Evolutionary conservation across 345 rosid genomes (phyloP), one percentile per base, ranked within the genome.

Genomic region (Acer saccharum): DNA sequence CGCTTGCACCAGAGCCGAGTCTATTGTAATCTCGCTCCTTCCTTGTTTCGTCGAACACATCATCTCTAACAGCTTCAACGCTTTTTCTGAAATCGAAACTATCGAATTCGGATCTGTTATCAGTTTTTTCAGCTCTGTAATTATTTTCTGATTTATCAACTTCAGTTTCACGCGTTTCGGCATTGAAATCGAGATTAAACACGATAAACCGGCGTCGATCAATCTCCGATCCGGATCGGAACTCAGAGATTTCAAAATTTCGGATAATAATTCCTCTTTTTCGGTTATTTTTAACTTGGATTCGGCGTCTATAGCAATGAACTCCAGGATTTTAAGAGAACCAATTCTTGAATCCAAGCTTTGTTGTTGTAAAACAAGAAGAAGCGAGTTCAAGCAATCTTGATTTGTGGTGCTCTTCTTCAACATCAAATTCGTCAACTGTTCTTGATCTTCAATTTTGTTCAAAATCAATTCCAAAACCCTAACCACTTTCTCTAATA

Each of bases 11-110:
- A 97, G 88, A 62, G 46, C 71, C 0, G 83, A 44, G 69, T 86
- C 90, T 0, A 78, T 68, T 48, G 87, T 81, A 1, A 94, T 81
- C 85, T 87, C 92, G 35, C 41, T 75, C 76, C 93, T 83, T 12
- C 95, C 99, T 86, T 92, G 97, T 60, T 82, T 85, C 79, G 86
- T 85, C 1, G 92, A 87, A 21, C 92, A 81, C 57, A 89, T 32
- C 25, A 74, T 82, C 77, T 91, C 98, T 23, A 94, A 68, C 76
- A 94, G 84, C 75, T 86, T 88, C 88, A 96, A 67, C 6, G 89
- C 88, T 80, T 92, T 96, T 82, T 94, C 99, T 20, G 86, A 85
- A 64, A 74, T 76, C 16, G 90, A 70, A 10, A 82, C 84, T 61
- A 63, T 78, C 41, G 62, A 25, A 63, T 71, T 76, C 4, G 91